phyloP scores from a whole-genome alignment of 2,329 filamentous ascomycete species.

The Thielaviopsis cerberus region DNA sequence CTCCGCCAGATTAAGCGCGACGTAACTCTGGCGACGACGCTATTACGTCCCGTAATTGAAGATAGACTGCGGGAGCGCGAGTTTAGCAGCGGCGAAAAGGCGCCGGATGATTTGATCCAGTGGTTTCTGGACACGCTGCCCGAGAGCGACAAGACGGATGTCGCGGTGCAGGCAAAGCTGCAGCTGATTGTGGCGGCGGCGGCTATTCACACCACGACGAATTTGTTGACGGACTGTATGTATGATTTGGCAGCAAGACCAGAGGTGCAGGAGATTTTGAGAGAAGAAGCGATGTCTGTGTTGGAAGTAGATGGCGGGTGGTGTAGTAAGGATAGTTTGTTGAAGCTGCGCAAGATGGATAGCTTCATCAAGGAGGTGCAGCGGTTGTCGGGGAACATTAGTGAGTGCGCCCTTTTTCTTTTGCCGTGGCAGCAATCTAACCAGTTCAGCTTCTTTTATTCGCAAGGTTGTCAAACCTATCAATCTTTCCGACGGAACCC shows the following conservation, averaged over 20 bases:
- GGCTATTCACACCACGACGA: constrained; percentile 28
- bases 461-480: constrained; percentile 29
- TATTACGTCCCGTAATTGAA: constrained; percentile 28
- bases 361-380: constrained; percentile 30
- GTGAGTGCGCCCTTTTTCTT: constrained; percentile 16
- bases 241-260: constrained; percentile 30
- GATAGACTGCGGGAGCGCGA: constrained; percentile 26
- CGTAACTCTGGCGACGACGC: constrained; percentile 23
- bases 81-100: constrained; percentile 18
- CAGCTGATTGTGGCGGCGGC: constrained; percentile 27
- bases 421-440: neutral
- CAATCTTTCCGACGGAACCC: constrained; percentile 26
- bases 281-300: constrained; percentile 28
- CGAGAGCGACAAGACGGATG: constrained; percentile 21
- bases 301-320: constrained; percentile 24
- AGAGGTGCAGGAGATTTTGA: constrained; percentile 28
- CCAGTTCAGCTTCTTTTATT: constrained; percentile 23
- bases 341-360: constrained; percentile 27
- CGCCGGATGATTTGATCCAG: constrained; percentile 25
- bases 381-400: constrained; percentile 25
- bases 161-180: constrained; percentile 23
- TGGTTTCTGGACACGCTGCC: constrained; percentile 26
- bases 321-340: constrained; percentile 25
- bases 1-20: constrained; percentile 26
- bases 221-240: constrained; percentile 28